These are phyloP conservation scores for Paraphoma chrysanthemicola DNA, from an alignment of 2,329 filamentous ascomycete species.

Conservation along the genomic window DNA sequence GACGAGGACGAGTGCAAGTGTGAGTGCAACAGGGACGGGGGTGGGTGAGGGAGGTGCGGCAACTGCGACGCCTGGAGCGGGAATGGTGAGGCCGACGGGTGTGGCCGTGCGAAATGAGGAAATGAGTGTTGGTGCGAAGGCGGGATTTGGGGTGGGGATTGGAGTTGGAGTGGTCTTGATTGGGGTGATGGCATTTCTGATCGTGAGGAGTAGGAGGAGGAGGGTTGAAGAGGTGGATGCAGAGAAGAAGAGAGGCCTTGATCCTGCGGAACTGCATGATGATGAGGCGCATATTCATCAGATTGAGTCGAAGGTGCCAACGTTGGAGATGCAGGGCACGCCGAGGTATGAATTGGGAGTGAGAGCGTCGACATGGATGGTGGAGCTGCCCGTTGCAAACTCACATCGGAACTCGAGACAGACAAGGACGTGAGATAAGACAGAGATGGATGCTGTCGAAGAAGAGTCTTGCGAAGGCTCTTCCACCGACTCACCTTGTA, in stretches of 20 bases:
- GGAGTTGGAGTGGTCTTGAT: conserved; percentile 2
- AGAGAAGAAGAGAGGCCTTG: background rate
- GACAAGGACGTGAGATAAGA: background rate
- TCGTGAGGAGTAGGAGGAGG: conserved; percentile 1
- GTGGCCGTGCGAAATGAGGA: background rate
- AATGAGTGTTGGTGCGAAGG: conserved; percentile 7
- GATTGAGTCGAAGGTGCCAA: background rate
- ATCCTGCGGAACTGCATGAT: background rate
- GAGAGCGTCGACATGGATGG: conserved; percentile 4
- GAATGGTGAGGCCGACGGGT: background rate
- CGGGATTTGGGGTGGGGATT: conserved; percentile 8
- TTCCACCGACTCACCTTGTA: too few species aligned
- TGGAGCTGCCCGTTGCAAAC: conserved; percentile 1
- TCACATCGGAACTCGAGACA: conserved; percentile 1
- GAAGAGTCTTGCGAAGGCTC: too few species aligned
- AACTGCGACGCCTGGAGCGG: background rate
- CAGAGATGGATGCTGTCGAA: background rate
- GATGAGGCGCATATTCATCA: conserved; percentile 1
- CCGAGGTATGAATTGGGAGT: conserved; percentile 2
- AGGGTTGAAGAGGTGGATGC: background rate
- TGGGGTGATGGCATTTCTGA: background rate
- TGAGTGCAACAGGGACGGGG: conserved; percentile 1
- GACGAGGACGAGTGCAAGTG: conserved; percentile 4
- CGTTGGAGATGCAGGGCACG: background rate
- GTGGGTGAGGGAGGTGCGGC: background rate